Evolutionary conservation across 768 basidiomycete genomes (phyloP).

Genomic region (Dacryopinax spathularia): DNA sequence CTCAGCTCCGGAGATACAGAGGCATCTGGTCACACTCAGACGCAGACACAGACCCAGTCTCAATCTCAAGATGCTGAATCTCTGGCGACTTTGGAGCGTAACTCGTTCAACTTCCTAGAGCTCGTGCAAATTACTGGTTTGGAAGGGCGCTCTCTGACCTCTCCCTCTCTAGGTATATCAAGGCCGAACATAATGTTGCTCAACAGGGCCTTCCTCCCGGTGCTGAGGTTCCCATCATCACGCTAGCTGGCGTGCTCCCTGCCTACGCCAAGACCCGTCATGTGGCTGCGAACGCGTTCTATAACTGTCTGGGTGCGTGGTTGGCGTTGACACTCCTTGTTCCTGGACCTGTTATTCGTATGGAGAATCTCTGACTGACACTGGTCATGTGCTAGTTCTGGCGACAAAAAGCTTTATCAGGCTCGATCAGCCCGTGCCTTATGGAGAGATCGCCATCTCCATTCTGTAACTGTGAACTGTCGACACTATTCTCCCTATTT

Average conservation of each 20-base stretch:
- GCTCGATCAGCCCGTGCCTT: slow-evolving; percentile 46
- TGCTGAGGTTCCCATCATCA: slow-evolving; percentile 28
- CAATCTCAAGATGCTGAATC: not conserved
- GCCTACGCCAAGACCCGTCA: slow-evolving; percentile 51
- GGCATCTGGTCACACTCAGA: not conserved
- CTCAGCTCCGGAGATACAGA: not conserved
- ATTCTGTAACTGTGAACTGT: slow-evolving; percentile 21
- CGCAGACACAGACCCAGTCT: not conserved
- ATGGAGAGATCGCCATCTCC: slow-evolving; percentile 37
- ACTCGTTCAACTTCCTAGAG: slow-evolving; percentile 72
- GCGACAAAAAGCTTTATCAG: slow-evolving; percentile 57
- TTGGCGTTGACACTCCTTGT: not conserved
- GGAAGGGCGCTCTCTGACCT: not conserved
- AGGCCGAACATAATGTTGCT: slow-evolving; percentile 41
- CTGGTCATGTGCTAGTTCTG: slow-evolving; percentile 39
- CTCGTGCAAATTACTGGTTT: slow-evolving; percentile 22
- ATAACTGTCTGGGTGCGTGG: slow-evolving; percentile 62
- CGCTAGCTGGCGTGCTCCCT: slow-evolving; percentile 55
- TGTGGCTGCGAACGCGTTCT: slow-evolving; percentile 69
- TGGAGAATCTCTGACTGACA: not conserved
- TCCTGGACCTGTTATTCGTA: not conserved
- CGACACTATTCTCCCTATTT: not conserved
- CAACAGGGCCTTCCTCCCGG: slow-evolving; percentile 37
- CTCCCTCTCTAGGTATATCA: slow-evolving; percentile 44
- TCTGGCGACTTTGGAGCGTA: slow-evolving; percentile 49